phyloP scores from a whole-genome alignment of 2,329 filamentous ascomycete species.

The Trichoderma koningii region DNA sequence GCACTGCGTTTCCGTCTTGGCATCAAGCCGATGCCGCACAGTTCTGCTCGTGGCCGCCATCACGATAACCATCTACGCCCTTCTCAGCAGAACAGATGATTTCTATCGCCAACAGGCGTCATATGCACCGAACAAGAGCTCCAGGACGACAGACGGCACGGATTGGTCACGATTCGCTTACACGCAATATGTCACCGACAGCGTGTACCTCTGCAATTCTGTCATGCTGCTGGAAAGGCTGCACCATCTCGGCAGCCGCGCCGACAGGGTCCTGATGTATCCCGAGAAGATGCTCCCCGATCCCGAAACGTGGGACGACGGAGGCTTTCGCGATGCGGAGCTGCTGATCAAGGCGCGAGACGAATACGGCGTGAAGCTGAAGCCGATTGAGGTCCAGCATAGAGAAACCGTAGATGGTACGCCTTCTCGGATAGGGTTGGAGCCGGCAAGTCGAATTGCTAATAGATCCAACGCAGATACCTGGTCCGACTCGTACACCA shows the following conservation, averaged over 20 bases:
- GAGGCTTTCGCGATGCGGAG: slow-evolving; percentile 35
- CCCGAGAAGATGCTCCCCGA: slow-evolving; percentile 42
- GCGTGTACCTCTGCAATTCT: slow-evolving; percentile 52
- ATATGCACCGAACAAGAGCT: not conserved
- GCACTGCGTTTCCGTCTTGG: not conserved
- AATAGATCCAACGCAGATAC: slow-evolving; percentile 41
- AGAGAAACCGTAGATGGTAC: slow-evolving; percentile 37
- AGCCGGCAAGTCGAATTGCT: too few species aligned
- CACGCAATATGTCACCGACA: slow-evolving; percentile 52
- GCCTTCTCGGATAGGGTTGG: too few species aligned
- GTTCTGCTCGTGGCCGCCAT: not conserved
- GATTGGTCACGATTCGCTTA: slow-evolving; percentile 52
- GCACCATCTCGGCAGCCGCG: slow-evolving; percentile 45
- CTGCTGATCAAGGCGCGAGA: slow-evolving; percentile 48
- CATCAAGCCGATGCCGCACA: not conserved
- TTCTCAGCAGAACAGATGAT: not conserved
- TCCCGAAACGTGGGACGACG: slow-evolving; percentile 35
- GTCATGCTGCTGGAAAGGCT: slow-evolving; percentile 54
- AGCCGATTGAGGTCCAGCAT: slow-evolving; percentile 46
- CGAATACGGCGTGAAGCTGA: slow-evolving; percentile 48
- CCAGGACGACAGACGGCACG: slow-evolving; percentile 29
- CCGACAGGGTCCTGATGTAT: slow-evolving; percentile 51
- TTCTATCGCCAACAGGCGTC: not conserved
- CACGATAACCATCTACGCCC: not conserved
- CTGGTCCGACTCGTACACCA: slow-evolving; percentile 67